Evolutionary conservation across 371 early-diverging fungal genomes (phyloP).

Genomic region (Mortierella sp.): DNA sequence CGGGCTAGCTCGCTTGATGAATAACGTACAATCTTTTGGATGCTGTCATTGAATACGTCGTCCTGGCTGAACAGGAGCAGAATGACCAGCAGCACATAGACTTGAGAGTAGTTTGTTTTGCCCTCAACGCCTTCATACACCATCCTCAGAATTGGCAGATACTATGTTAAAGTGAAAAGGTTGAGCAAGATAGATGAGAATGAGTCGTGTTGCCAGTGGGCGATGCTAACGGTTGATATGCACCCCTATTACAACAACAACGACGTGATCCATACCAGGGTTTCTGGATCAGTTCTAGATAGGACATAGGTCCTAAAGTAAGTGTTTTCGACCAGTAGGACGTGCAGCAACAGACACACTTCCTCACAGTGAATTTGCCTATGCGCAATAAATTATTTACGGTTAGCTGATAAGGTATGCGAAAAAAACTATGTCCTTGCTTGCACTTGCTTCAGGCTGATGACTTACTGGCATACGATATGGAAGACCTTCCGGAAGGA

Average conservation of each 20-base stretch:
- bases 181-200: neutral
- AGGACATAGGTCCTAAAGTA: conserved; percentile 80
- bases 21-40: conserved; percentile 78
- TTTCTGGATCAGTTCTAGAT: conserved; percentile 84
- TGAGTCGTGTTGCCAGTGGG: neutral
- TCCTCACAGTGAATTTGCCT: conserved; percentile 78
- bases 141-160: conserved; percentile 75
- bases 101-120: conserved; percentile 73
- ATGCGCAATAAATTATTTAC: neutral
- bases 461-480: conserved; percentile 69
- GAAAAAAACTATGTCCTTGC: neutral
- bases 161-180: conserved; percentile 58
- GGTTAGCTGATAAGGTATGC: neutral
- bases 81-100: conserved; percentile 77
- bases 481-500: conserved; percentile 77
- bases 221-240: neutral
- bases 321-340: conserved; percentile 77
- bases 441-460: neutral
- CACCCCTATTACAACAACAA: neutral
- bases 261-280: conserved; percentile 55
- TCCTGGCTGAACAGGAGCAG: conserved; percentile 80
- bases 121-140: conserved; percentile 78
- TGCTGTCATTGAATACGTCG: conserved; percentile 79
- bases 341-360: conserved; percentile 74
- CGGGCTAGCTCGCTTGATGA: neutral